Evolutionary conservation across 1,139 yeast genomes (phyloP), one percentile per base, ranked within the genome.

Genomic region (Lodderomyces jiufengensis): DNA sequence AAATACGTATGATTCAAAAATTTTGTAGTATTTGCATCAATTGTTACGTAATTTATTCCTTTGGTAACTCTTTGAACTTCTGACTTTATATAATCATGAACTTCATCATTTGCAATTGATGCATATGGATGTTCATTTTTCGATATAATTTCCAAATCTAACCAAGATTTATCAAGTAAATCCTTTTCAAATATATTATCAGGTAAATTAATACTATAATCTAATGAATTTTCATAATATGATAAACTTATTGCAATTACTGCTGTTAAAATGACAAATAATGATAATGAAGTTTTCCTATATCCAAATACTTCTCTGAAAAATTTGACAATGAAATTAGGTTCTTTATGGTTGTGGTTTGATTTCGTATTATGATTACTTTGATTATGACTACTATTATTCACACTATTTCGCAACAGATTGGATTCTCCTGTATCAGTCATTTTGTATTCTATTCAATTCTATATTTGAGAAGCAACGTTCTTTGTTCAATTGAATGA

Each of bases 121-220:
- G 78, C 77, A 56, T 84, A 88, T 0, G 96, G 87, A 58, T 90
- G 97, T 42, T 78, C 78, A 29, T 70, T 57, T 28, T 60, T 52
- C 0, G 92, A 82, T 11, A 88, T 81, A 8, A 60, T 57, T 54
- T 85, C 94, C 37, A 87, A 67, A 48, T 80, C 84, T 4, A 58
- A 46, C 95, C 95, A 87, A 7, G 70, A 48, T 3, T 80, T 67
- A 1, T 70, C 57, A 11, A 73, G 62, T 5, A 80, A 52, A 7
- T 59, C 48, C 10, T 45, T 30, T 32, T 74, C 80, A 31, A 58
- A 56, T 5, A 60, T 50, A 11, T 47, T 43, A 0, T 49, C 34
- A 3, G 83, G 83, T 9, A 73, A 53, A 2, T 46, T 34, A 15
- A 76, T 57, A 2, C 78, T 55, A 36, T 39, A 55, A n/a, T 61